Conservation (phyloP, 1,284 basidiomycete species). For the Naganishia sp. region DNA sequence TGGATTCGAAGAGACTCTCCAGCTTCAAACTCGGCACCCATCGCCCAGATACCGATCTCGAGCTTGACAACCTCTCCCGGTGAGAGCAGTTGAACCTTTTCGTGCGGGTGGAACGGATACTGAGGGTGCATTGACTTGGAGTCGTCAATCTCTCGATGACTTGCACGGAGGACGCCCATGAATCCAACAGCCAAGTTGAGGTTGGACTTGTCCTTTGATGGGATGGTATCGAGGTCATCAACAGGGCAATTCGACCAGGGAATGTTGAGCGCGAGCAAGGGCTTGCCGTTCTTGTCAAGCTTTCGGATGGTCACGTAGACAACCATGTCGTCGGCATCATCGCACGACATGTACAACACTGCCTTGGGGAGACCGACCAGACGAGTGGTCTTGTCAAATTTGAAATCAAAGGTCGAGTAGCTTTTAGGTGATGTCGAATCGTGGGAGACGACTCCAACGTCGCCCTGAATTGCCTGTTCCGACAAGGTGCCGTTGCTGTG, state of each 20-base stretch:
- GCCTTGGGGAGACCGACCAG: conserved; percentile 39
- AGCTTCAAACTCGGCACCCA: conserved; percentile 39
- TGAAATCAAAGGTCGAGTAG: conserved; percentile 38
- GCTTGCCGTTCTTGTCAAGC: conserved; percentile 38
- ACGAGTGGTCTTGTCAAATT: conserved; percentile 35
- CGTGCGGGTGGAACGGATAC: conserved; percentile 36
- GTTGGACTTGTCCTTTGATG: conserved; percentile 32
- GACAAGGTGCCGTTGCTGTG: not conserved
- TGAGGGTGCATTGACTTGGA: conserved; percentile 22
- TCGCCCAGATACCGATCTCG: conserved; percentile 43
- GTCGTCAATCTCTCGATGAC: conserved; percentile 37
- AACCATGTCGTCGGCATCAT: conserved; percentile 40
- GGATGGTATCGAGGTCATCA: conserved; percentile 16
- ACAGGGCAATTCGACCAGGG: conserved; percentile 33
- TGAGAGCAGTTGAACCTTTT: conserved; percentile 35
- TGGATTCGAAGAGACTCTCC: conserved; percentile 40
- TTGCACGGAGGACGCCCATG: conserved; percentile 40
- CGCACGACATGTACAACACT: conserved; percentile 38
- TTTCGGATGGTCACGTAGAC: conserved; percentile 41
- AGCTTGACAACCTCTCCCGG: conserved; percentile 39
- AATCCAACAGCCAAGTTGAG: conserved; percentile 39
- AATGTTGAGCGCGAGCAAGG: conserved; percentile 37
- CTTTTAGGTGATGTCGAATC: conserved; percentile 33
- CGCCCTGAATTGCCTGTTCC: conserved; percentile 22
- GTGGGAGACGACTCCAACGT: conserved; percentile 33